phyloP scores from a whole-genome alignment of 768 basidiomycete genomes.

The Trametes elegans region DNA sequence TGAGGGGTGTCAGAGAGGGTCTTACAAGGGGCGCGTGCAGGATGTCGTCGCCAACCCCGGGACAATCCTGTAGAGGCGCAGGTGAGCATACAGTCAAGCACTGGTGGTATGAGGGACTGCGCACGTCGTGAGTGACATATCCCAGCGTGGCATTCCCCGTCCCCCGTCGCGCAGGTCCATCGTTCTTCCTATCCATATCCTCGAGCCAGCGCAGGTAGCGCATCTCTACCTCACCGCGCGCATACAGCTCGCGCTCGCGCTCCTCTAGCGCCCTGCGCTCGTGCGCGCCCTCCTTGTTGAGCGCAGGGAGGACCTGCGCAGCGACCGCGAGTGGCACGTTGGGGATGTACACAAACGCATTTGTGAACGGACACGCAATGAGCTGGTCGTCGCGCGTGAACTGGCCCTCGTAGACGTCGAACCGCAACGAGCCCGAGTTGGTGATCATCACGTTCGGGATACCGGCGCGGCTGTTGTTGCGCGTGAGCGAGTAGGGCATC shows the following conservation, averaged over 20 bases:
- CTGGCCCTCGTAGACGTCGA: conserved; percentile 61
- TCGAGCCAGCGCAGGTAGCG: conserved; percentile 56
- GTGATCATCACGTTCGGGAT: conserved; percentile 64
- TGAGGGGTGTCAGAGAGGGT: neutral
- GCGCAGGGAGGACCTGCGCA: conserved; percentile 46
- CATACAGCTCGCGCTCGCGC: conserved; percentile 41
- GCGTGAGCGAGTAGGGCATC: conserved; percentile 51
- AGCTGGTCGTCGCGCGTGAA: conserved; percentile 84
- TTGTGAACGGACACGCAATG: conserved; percentile 67
- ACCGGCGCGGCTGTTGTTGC: conserved; percentile 61
- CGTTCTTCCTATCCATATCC: conserved; percentile 46
- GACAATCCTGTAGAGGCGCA: conserved; percentile 48
- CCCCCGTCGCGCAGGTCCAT: conserved; percentile 39
- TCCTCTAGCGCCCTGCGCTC: conserved; percentile 34
- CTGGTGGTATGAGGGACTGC: conserved; percentile 19
- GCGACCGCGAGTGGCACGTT: conserved; percentile 51
- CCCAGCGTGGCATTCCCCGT: conserved; percentile 61
- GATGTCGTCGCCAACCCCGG: conserved; percentile 74
- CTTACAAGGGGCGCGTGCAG: conserved; percentile 51
- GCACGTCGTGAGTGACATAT: conserved; percentile 71
- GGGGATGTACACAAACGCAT: conserved; percentile 62
- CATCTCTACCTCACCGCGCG: conserved; percentile 47
- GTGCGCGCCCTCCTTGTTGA: conserved; percentile 47
- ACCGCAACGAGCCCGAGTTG: conserved; percentile 65
- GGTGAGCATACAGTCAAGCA: neutral